Evolutionary conservation across 306 rosid species (phyloP), one percentile per base, ranked within the genome.

Genomic region (Vicia villosa): DNA sequence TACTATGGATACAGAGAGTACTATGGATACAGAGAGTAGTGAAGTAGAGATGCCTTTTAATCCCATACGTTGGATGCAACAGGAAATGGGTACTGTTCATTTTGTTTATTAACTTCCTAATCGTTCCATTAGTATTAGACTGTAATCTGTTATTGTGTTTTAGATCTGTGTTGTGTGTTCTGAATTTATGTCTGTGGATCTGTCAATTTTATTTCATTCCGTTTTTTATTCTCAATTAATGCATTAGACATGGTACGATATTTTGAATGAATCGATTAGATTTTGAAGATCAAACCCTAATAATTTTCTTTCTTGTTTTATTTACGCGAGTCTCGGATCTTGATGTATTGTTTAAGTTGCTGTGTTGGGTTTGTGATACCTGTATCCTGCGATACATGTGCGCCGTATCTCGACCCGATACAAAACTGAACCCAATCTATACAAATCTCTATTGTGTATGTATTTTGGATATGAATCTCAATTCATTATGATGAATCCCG

Each of bases 21-120:
- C 4, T 24, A n/a, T n/a, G n/a, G 28, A 24, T 2, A 4, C 28
- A 24, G 52, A 62, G 67, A n/a, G n/a, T n/a, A n/a, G n/a, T n/a
- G n/a, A n/a, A 22, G 16, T 42, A 32, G 61, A 68, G 46, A 13
- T 17, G 34, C 34, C 36, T 34, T 34, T 63, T 28, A 5, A 32
- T 22, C 32, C 9, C 6, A 10, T 36, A 12, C 8, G 67, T 43
- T 15, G n/a, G 41, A 10, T 14, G 34, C 42, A 13, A 56, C 14
- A n/a, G 37, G 65, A 55, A 46, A 69, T 63, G 26, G 73, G 73
- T 74, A 69, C 68, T 37, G 50, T 62, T 58, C 45, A 63, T 32
- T 61, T 69, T 52, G 69, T 68, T 67, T 36, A 47, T 74, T 34
- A 10, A 15, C 58, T 63, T 62, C 56, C 61, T 66, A 37, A 47